Evolutionary conservation across 257 asterid genomes (phyloP), one percentile per base, ranked within the genome.

Genomic region (Solanum habrochaites): DNA sequence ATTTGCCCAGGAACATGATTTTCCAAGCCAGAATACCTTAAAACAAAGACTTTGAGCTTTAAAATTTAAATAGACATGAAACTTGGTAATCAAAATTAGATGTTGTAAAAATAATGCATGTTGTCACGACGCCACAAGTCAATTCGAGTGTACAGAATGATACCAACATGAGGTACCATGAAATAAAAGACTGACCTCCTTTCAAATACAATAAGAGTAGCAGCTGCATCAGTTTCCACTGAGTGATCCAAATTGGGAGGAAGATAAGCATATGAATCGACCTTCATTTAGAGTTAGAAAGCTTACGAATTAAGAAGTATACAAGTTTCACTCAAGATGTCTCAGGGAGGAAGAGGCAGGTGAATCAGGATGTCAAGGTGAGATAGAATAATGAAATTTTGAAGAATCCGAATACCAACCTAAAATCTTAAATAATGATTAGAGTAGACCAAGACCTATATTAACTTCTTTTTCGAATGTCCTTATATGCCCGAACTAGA

Each of bases 261-360:
- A 86, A 97, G 92, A 90, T 95, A 97, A 85, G 97, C 98, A 88
- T 94, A 97, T 11, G 97, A 96, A 89, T 95, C 99, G 93, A 95
- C 99, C 99, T 96, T 91, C 90, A 91, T 90, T 88, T 81, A 82
- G 7, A 47, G 27, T 67, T 35, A 78, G 13, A 66, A 67, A 86
- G 49, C 25, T 32, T 86, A 25, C 56, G 23, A 85, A 67, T 32
- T 86, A 25, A 69, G 23, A 85, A 67, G 87, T 21, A 62, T 78
- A 82, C 29, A 75, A 56, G 42, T 58, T 42, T 78, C 66, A 78
- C 35, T 27, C 42, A 16, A 78, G 84, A 15, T 45, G 42, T 78
- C 64, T 25, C 64, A 77, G 40, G 42, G 42, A 47, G 42, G 42
- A 78, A 78, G 84, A 43, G 39, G 64, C 64, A 78, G 25, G 40